phyloP scores from a whole-genome alignment of 495 filamentous ascomycete genomes.

The Tirmania nivea region DNA sequence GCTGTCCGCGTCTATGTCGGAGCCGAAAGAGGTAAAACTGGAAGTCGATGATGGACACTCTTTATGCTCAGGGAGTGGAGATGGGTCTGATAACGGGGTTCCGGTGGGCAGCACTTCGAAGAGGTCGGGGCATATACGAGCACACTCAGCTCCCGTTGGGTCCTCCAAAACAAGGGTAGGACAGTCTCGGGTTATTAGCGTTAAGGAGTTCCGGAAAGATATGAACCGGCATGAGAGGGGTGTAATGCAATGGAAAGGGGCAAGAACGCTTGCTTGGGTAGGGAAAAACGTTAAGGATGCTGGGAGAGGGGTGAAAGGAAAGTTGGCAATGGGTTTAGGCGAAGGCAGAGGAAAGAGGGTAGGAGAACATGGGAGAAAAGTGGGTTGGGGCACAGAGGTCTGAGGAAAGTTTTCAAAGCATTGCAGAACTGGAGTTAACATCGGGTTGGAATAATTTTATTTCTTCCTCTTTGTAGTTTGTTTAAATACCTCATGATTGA shows the following conservation, averaged over 20 bases:
- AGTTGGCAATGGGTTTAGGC: conserved; percentile 27
- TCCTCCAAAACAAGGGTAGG: neutral
- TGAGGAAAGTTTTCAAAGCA: conserved; percentile 14
- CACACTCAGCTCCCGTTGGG: no score
- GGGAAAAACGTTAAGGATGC: conserved; percentile 46
- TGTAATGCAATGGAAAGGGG: conserved; percentile 61
- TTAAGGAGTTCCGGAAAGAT: conserved; percentile 24
- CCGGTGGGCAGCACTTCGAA: neutral
- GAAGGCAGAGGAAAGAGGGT: conserved; percentile 41
- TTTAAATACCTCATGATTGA: no score
- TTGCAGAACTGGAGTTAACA: neutral
- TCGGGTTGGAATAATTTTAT: no score
- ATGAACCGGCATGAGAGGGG: conserved; percentile 48
- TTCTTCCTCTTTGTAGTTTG: no score
- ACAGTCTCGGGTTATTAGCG: conserved; percentile 2
- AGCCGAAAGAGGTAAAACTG: neutral
- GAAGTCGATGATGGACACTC: neutral
- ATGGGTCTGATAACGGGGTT: neutral
- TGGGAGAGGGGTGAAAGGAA: conserved; percentile 30
- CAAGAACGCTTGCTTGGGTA: conserved; percentile 46
- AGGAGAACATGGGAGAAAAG: conserved; percentile 21
- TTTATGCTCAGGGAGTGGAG: neutral
- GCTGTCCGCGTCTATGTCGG: neutral
- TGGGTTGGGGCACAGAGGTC: conserved; percentile 24
- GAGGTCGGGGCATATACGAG: neutral